Conservation (phyloP, 2,329 filamentous ascomycete species). For the Colletotrichum agaves region DNA sequence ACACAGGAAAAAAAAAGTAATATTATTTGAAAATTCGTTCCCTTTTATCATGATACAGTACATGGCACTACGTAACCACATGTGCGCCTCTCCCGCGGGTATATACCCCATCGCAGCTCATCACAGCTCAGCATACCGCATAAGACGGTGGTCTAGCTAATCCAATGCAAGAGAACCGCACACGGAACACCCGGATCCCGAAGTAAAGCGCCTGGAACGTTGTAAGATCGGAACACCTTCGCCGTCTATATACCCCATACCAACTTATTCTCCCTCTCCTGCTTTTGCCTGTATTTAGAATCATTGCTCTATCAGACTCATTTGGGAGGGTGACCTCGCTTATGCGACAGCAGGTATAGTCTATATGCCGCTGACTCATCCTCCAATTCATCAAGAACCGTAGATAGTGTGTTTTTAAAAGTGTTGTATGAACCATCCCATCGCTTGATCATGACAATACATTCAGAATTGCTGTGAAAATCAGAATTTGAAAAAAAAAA, state of each 20-base stretch:
- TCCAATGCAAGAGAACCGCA: not conserved
- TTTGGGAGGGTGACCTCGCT: not conserved
- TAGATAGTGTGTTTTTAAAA: not conserved
- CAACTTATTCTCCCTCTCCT: not conserved
- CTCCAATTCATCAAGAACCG: not conserved
- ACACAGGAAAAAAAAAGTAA: not conserved
- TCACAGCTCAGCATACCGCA: not conserved
- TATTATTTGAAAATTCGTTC: not conserved
- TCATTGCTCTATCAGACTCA: not conserved
- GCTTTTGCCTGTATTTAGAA: not conserved
- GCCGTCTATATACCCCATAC: slow-evolving; percentile 7
- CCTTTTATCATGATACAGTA: not conserved
- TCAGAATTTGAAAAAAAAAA: slow-evolving; percentile 1
- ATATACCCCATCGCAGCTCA: not conserved
- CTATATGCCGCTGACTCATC: not conserved
- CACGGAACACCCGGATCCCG: not conserved
- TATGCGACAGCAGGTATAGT: slow-evolving; percentile 1
- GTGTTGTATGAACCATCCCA: slow-evolving; percentile 20
- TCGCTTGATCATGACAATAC: slow-evolving; percentile 22
- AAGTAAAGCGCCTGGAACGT: slow-evolving; percentile 1
- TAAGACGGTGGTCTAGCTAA: not conserved
- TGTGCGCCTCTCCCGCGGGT: not conserved
- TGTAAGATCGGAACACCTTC: not conserved
- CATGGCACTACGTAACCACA: not conserved
- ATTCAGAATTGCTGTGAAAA: slow-evolving; percentile 21